Evolutionary conservation across 192 early-diverging fungal species (phyloP).

Genomic region (Podila verticillata): DNA sequence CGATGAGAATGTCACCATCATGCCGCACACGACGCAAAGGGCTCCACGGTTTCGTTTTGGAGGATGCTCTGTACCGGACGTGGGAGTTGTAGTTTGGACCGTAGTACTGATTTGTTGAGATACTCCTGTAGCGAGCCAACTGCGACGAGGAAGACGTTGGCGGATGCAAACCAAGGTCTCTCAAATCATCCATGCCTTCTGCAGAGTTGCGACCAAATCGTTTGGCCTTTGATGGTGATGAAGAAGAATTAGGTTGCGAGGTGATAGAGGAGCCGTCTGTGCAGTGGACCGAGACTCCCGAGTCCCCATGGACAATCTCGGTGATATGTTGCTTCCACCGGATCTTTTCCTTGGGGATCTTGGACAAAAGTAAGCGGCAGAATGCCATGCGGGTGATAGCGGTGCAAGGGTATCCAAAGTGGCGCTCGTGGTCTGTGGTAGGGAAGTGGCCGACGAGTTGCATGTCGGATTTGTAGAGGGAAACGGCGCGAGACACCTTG

Average conservation of each 20-base stretch:
- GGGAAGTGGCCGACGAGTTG: background rate
- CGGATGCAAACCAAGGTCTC: background rate
- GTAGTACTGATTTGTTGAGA: background rate
- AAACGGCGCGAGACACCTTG: background rate
- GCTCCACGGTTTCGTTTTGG: background rate
- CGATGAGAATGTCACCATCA: background rate
- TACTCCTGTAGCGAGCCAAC: background rate
- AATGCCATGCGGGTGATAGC: background rate
- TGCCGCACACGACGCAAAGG: background rate
- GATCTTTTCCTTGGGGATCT: background rate
- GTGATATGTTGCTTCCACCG: background rate
- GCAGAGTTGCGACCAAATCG: background rate
- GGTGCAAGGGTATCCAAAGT: background rate
- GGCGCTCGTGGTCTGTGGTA: background rate
- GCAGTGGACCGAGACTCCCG: background rate
- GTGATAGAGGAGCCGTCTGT: background rate
- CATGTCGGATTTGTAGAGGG: slow-evolving; percentile 1
- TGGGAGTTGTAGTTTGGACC: background rate
- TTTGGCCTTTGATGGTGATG: background rate
- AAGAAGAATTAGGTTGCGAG: background rate
- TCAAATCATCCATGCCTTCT: background rate
- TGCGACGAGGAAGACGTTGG: background rate
- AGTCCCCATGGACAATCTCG: background rate
- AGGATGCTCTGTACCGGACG: background rate
- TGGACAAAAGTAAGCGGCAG: background rate